These are phyloP conservation scores for Pseudogymnoascus sp. DNA, from an alignment of 2,329 filamentous ascomycete genomes.

Conservation along the genomic window DNA sequence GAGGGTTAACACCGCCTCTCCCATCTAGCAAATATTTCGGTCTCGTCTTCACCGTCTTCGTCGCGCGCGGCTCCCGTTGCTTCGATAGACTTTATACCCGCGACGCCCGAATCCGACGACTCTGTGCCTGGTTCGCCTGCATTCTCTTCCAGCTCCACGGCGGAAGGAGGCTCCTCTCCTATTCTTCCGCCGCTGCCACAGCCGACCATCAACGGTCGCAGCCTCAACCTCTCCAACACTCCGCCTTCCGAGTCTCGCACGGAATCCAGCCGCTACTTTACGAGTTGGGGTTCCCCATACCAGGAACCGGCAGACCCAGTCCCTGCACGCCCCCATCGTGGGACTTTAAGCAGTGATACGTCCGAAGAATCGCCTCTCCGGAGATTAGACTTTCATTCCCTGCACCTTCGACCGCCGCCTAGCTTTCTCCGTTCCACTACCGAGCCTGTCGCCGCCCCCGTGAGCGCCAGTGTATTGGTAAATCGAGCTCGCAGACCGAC, in stretches of 20 bases:
- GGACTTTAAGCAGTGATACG: conserved; percentile 50
- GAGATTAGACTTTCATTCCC: conserved; percentile 46
- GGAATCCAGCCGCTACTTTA: conserved; percentile 45
- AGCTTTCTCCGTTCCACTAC: conserved; percentile 32
- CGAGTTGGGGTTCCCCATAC: conserved; percentile 90
- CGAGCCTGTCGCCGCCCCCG: conserved; percentile 32
- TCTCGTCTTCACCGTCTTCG: conserved; percentile 32
- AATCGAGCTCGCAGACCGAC: conserved; percentile 53
- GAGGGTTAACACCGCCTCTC: conserved; percentile 11
- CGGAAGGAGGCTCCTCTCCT: conserved; percentile 49
- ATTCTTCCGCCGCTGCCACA: conserved; percentile 50
- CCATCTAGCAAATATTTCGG: conserved; percentile 22
- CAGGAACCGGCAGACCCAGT: conserved; percentile 53
- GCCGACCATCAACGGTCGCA: conserved; percentile 48
- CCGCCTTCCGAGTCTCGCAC: conserved; percentile 30
- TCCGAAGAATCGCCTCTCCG: conserved; percentile 56
- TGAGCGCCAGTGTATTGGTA: conserved; percentile 50
- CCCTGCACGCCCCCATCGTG: conserved; percentile 34
- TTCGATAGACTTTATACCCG: conserved; percentile 47
- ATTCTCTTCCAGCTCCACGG: conserved; percentile 55
- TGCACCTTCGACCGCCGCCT: conserved; percentile 41
- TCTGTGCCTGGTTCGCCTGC: conserved; percentile 43
- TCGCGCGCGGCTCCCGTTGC: conserved; percentile 50
- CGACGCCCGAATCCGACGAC: conserved; percentile 10
- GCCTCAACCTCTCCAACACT: conserved; percentile 48